These are phyloP conservation scores for Kodamaea sagamina DNA, from an alignment of 805 yeast species.

Conservation along the genomic window DNA sequence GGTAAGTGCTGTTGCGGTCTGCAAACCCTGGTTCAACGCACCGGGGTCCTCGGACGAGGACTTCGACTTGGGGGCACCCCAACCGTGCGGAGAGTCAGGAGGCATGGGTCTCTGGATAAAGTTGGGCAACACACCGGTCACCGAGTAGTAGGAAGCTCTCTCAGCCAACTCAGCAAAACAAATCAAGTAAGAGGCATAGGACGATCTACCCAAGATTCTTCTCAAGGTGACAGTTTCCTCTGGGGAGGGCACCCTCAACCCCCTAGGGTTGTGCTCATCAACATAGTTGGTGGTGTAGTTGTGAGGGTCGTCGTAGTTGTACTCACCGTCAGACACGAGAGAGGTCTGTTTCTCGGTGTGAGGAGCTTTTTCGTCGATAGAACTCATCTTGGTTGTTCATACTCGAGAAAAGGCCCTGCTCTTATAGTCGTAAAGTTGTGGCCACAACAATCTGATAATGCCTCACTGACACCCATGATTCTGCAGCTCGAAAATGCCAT, in stretches of 20 bases:
- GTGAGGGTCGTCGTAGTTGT: constrained; percentile 19
- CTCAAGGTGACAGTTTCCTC: constrained; percentile 29
- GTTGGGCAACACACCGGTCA: constrained; percentile 45
- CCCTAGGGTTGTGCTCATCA: constrained; percentile 39
- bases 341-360: constrained; percentile 5
- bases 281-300: constrained; percentile 24
- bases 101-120: constrained; percentile 57
- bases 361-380: constrained; percentile 7
- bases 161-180: constrained; percentile 51
- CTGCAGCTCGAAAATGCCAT: too few relatives aligned
- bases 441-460: too few relatives aligned
- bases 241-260: constrained; percentile 36
- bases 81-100: constrained; percentile 47
- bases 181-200: constrained; percentile 51
- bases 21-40: constrained; percentile 50
- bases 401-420: too few relatives aligned
- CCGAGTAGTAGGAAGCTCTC: constrained; percentile 56
- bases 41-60: constrained; percentile 45
- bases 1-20: constrained; percentile 49
- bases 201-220: constrained; percentile 48
- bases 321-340: constrained; percentile 9
- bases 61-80: constrained; percentile 36
- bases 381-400: background rate
- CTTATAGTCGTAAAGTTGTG: too few relatives aligned
- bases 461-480: too few relatives aligned